phyloP scores from a whole-genome alignment of 78 protist species.

The Dictyostelium intermedium region DNA sequence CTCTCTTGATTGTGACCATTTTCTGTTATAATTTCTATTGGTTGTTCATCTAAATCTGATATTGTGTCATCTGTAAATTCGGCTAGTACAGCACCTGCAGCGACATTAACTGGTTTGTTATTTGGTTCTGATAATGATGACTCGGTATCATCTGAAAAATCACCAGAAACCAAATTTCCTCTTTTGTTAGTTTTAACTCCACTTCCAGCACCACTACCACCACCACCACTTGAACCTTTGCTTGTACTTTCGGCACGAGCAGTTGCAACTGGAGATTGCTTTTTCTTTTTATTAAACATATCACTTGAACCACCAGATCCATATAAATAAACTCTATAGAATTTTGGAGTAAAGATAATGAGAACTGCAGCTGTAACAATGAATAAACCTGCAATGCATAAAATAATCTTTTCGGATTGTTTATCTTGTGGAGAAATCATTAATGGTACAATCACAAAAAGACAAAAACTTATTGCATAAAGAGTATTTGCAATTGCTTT shows the following conservation, averaged over 20 bases:
- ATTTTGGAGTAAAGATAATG: conserved; percentile 13
- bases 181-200: not conserved
- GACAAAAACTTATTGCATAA: conserved; percentile 5
- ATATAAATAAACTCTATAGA: not conserved
- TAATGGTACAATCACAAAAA: conserved; percentile 6
- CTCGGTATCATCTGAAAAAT: conserved; percentile 12
- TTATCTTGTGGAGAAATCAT: not conserved
- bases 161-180: not conserved
- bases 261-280: not conserved
- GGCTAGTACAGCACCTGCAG: not conserved
- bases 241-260: conserved; percentile 9
- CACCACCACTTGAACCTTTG: not conserved
- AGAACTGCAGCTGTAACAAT: not conserved
- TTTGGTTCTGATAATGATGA: not conserved
- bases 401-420: not conserved
- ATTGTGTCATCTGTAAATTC: conserved; percentile 32
- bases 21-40: not conserved
- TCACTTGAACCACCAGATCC: conserved; percentile 15
- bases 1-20: not conserved
- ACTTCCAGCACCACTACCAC: not conserved
- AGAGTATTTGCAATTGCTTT: not conserved
- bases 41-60: not conserved
- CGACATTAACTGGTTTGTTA: not conserved
- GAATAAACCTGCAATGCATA: not conserved
- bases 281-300: not conserved